A percentile compares a stretch with the other conserved stretches of the same genome.
These are phyloP conservation scores for Euphorbia celastroides DNA, from an alignment of 441 rosid genomes.

Conservation along the genomic window DNA sequence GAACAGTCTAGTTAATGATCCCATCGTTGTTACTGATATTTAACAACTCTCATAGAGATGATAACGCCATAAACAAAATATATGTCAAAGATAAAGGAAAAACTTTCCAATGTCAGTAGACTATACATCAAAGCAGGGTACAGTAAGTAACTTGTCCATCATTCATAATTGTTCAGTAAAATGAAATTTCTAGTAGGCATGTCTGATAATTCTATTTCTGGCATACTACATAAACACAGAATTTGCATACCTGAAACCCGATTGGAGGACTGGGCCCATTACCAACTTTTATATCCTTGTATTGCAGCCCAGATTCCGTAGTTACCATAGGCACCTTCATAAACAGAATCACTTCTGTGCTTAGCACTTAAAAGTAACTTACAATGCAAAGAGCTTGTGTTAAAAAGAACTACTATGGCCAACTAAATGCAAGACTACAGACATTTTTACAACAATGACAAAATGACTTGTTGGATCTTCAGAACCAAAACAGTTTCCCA, in stretches of 20 bases:
- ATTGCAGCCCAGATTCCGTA: conserved; percentile 84
- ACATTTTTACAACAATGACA: neutral
- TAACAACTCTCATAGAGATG: neutral
- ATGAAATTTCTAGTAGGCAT: neutral
- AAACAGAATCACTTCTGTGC: conserved; percentile 12
- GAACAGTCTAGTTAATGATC: neutral
- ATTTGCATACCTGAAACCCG: conserved; percentile 70
- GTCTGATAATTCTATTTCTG: neutral
- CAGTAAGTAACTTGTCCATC: neutral
- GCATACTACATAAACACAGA: conserved; percentile 1
- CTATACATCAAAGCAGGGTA: neutral
- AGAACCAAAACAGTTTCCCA: conserved; percentile 4
- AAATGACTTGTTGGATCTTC: neutral
- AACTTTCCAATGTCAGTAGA: neutral
- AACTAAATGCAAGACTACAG: neutral
- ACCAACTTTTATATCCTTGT: conserved; percentile 87
- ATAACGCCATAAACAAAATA: neutral
- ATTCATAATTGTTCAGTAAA: no score
- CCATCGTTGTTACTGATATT: neutral
- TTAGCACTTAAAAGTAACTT: conserved; percentile 3
- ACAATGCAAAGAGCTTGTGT: neutral
- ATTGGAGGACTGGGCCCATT: conserved; percentile 75
- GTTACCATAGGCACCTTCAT: conserved; percentile 81
- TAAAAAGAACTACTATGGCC: conserved; percentile 3
- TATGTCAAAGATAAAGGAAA: neutral